Evolutionary conservation across 2,329 filamentous ascomycete species (phyloP).

Genomic region (Aspergillus tubingensis): DNA sequence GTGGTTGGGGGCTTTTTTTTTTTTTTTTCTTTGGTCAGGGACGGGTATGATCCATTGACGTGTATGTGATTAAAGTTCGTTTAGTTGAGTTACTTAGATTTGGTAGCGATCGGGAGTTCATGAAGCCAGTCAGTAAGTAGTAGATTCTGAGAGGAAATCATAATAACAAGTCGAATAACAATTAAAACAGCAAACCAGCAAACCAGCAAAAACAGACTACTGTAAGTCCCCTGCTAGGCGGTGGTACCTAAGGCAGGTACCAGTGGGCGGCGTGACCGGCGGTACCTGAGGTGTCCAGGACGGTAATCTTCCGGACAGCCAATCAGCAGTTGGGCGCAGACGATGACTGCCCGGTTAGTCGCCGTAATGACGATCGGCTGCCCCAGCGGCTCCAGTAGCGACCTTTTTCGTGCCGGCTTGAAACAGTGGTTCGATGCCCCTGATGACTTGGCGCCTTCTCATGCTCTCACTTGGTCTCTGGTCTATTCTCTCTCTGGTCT

Average conservation of each 20-base stretch:
- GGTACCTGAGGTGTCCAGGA: conserved; percentile 8
- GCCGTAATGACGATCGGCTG: conserved; percentile 21
- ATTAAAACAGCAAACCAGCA: too few species aligned
- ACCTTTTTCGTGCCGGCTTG: conserved; percentile 11
- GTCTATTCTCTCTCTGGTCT: background rate
- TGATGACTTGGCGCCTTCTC: conserved; percentile 15
- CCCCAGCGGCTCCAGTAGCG: conserved; percentile 17
- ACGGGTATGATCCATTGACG: too few species aligned
- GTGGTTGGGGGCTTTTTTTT: too few species aligned
- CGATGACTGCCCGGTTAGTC: conserved; percentile 6
- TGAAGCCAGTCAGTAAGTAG: too few species aligned
- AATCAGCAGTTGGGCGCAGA: conserved; percentile 5
- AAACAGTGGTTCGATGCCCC: conserved; percentile 22
- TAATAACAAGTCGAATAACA: too few species aligned
- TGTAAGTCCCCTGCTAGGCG: background rate
- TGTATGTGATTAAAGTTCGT: too few species aligned
- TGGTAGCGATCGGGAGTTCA: too few species aligned
- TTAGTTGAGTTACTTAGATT: too few species aligned
- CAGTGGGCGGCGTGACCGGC: background rate
- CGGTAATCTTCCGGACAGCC: conserved; percentile 6
- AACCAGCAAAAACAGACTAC: background rate
- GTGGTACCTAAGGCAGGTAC: conserved; percentile 7
- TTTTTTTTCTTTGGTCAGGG: too few species aligned
- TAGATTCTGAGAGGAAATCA: too few species aligned
- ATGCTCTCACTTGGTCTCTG: conserved; percentile 1